Evolutionary conservation across 2,329 filamentous ascomycete genomes (phyloP).

Genomic region (Alternaria sp.): DNA sequence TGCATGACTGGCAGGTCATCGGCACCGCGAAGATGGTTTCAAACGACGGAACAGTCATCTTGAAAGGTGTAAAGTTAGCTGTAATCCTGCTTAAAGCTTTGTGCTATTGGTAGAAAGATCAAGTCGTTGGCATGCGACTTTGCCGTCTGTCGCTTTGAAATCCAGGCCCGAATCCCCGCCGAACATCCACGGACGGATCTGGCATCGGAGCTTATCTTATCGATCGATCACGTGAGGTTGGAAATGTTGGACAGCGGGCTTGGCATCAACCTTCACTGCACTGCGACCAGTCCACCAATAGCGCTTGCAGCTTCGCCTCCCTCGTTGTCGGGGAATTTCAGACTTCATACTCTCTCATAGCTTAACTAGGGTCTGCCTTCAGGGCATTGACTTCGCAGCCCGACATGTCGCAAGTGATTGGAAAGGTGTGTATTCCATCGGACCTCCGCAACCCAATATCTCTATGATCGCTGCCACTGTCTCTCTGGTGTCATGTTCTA

Average conservation of each 20-base stretch:
- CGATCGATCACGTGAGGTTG: constrained; percentile 22
- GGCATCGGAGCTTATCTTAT: constrained; percentile 11
- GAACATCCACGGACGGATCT: constrained; percentile 7
- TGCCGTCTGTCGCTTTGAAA: constrained; percentile 44
- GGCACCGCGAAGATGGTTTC: constrained; percentile 96
- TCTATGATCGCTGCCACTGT: background rate
- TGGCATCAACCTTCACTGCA: constrained; percentile 26
- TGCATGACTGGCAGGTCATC: constrained; percentile 88
- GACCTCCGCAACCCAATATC: constrained; percentile 29
- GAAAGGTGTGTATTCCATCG: constrained; percentile 66
- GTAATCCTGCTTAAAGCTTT: background rate
- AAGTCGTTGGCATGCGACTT: constrained; percentile 22
- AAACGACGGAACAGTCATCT: constrained; percentile 46
- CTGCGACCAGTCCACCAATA: constrained; percentile 18
- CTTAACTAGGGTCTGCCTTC: background rate
- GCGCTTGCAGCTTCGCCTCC: background rate
- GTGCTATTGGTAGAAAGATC: constrained; percentile 12
- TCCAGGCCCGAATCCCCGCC: constrained; percentile 26
- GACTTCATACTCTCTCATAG: background rate
- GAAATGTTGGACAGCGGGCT: constrained; percentile 25
- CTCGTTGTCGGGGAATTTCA: constrained; percentile 6
- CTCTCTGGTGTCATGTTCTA: background rate
- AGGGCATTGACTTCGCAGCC: constrained; percentile 35
- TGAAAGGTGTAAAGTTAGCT: constrained; percentile 8
- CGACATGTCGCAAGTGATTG: constrained; percentile 81